These are phyloP conservation scores for Melanogaster broomeanus DNA, from an alignment of 768 basidiomycete species.

Conservation along the genomic window DNA sequence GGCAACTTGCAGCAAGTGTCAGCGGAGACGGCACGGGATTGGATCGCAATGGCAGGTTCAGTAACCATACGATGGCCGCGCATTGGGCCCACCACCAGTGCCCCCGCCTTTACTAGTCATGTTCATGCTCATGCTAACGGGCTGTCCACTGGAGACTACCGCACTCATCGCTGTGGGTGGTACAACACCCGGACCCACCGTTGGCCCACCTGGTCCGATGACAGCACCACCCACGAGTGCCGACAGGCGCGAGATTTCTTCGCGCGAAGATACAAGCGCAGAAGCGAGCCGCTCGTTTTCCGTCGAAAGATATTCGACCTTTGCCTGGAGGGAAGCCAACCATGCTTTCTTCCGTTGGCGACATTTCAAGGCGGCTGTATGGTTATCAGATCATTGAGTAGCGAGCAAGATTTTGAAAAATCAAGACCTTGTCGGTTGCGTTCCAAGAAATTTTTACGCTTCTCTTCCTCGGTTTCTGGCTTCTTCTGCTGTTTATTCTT, in stretches of 20 bases:
- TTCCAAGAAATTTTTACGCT: constrained; percentile 94
- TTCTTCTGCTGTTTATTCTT: constrained; percentile 52
- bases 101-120: constrained; percentile 39
- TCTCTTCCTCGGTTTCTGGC: constrained; percentile 97
- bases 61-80: constrained; percentile 44
- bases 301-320: constrained; percentile 87
- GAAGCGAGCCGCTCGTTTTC: constrained; percentile 94
- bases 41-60: constrained; percentile 17
- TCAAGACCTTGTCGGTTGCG: constrained; percentile 89
- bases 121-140: constrained; percentile 45
- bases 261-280: constrained; percentile 84
- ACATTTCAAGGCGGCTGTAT: constrained; percentile 92
- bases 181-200: constrained; percentile 31
- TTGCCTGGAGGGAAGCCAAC: constrained; percentile 89
- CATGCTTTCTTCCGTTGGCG: constrained; percentile 99
- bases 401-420: background rate
- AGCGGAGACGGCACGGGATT: constrained; percentile 1
- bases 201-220: constrained; percentile 42
- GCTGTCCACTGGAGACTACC: constrained; percentile 33
- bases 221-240: constrained; percentile 69
- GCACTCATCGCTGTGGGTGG: constrained; percentile 28
- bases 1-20: constrained; percentile 5
- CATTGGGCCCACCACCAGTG: constrained; percentile 28
- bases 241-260: constrained; percentile 86
- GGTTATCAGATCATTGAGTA: constrained; percentile 5